Base-by-base conservation (phyloP, 129 eudicot genomes). In the Escallonia herrerae region DNA sequence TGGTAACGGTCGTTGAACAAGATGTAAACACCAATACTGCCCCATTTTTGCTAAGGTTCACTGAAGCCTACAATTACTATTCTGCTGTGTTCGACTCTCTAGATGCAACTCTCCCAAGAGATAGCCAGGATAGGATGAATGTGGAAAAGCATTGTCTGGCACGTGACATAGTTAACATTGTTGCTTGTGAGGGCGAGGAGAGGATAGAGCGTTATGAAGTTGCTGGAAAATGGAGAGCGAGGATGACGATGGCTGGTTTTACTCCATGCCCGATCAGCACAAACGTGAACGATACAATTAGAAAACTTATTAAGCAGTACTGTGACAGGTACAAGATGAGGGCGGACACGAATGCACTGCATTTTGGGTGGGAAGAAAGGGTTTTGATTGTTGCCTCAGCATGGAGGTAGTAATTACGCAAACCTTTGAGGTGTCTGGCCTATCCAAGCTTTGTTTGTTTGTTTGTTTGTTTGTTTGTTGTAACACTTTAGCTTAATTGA, bases 181-280 rank as follows among this genome's bases (percentile, higher is more conserved):
- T 93, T 14, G 99, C 99, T 2, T 93, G 99, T 78, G 99, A 93
- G 63, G 99, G 99, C 7, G 95, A 79, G 72, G 99, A 93, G 56
- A 77, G 99, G 66, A 89, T 93, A 3, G 99, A 93, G 74, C 74
- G 99, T 48, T 93, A 93, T 55, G 99, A 93, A 64, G 96, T 93
- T 65, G 79, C 95, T 0, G 99, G 99, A 22, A 93, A 93, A 68
- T 93, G 99, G 99, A 86, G 93, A 54, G 96, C 96, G 1, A 76
- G 99, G 81, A 93, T 93, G 99, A 84, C 72, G 78, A 93, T 93
- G 99, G 99, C 99, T 14, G 99, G 99, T 51, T 93, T 93, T 56
- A 71, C 43, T 3, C 38, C 84, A 0, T 58, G 60, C 59, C 84
- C 87, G 49, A 77, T 93, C 37, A 82, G 87, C 56, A 60, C 37